Base-by-base conservation (phyloP, 1,139 yeast species). In the Candida sojae region DNA sequence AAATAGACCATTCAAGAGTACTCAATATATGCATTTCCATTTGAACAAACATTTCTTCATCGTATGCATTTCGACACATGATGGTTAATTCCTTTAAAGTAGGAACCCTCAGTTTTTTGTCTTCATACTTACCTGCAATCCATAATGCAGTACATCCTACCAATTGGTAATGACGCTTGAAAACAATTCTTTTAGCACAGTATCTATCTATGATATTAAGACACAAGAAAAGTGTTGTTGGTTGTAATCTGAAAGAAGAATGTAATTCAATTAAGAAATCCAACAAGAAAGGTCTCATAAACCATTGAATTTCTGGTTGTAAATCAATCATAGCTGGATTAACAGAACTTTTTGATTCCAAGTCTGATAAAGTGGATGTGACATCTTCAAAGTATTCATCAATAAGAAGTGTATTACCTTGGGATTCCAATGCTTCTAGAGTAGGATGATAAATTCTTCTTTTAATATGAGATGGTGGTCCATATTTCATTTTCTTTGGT, bases 91-190 rank as follows among this genome's bases (percentile, higher is more conserved):
- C 97, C 47, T 81, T 77, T 48, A 91, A 75, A 1, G 93, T 84
- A 30, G 97, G 97, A 4, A 90, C 91, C 49, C 89, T 73, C 49
- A 83, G 79, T 68, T 92, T 92, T 62, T 88, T 88, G 66, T 91
- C 97, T 61, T 89, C 91, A 66, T 88, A 89, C 67, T 93, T 93
- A 47, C 96, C 90, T 6, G 98, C 97, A 42, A 93, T 83, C 97
- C 98, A 92, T 48, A 93, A 75, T 5, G 97, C 89, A 1, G 97
- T 87, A 60, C 96, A 88, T 2, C 97, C 97, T 11, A 93, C 93
- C 53, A 93, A 73, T 65, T 92, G 97, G 65, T 90, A 91, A 65
- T 93, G 98, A 56, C 91, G 83, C 61, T 88, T 88, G 68, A 86
- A 88, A n/a, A 92, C 96, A 17, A 92, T 86, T 55, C 99, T 79